phyloP scores from a whole-genome alignment of 768 basidiomycete species.

The Austroboletus festivus region DNA sequence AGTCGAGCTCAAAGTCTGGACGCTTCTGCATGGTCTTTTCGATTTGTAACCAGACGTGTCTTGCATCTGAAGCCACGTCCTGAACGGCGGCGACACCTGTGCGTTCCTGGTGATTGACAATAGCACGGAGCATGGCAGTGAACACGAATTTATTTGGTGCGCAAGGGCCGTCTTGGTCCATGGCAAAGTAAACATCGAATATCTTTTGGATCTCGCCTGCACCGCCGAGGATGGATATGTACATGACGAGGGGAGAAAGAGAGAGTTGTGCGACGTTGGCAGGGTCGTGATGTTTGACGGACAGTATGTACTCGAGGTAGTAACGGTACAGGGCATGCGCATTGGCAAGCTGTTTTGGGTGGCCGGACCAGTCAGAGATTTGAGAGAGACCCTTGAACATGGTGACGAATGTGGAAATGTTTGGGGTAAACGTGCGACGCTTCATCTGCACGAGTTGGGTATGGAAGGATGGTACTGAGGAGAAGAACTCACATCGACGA shows the following conservation, averaged over 20 bases:
- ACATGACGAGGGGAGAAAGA: constrained; percentile 48
- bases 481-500: constrained; percentile 54
- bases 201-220: constrained; percentile 60
- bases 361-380: constrained; percentile 57
- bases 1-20: constrained; percentile 50
- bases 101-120: constrained; percentile 25
- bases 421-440: constrained; percentile 73
- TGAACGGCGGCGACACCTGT: constrained; percentile 20
- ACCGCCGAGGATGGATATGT: constrained; percentile 65
- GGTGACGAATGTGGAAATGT: constrained; percentile 62
- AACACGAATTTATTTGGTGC: constrained; percentile 60
- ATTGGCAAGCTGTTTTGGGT: constrained; percentile 59
- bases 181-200: constrained; percentile 70
- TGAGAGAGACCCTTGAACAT: constrained; percentile 62
- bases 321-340: constrained; percentile 59
- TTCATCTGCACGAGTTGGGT: constrained; percentile 60
- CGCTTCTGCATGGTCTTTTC: constrained; percentile 47
- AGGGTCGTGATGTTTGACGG: constrained; percentile 47
- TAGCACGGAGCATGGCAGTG: constrained; percentile 61
- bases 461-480: constrained; percentile 12
- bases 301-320: constrained; percentile 49
- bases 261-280: constrained; percentile 46
- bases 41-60: constrained; percentile 67
- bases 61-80: constrained; percentile 57
- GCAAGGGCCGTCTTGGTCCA: constrained; percentile 63